Evolutionary conservation across 2,329 filamentous ascomycete genomes (phyloP).

Genomic region (Magnaporthiopsis rhizophila): DNA sequence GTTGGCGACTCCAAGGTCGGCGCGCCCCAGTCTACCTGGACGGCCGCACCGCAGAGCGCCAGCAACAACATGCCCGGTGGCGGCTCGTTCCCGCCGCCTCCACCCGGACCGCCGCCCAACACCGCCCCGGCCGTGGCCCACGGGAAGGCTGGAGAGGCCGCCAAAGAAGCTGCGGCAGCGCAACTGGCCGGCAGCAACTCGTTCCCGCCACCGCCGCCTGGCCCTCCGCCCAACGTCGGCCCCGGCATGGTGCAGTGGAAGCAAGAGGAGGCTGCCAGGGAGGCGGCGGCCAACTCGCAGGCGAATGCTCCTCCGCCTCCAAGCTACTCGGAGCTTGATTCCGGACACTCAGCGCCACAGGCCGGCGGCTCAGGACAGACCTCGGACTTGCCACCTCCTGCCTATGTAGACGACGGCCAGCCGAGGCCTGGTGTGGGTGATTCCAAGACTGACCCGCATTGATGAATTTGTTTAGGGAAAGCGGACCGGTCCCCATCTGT

Average conservation of each 20-base stretch:
- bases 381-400: conserved; percentile 21
- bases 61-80: neutral
- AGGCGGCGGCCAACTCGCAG: conserved; percentile 18
- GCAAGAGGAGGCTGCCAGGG: conserved; percentile 11
- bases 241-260: conserved; percentile 9
- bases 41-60: neutral
- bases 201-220: conserved; percentile 3
- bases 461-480: neutral
- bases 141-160: conserved; percentile 9
- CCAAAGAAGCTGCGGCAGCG: neutral
- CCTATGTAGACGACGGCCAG: conserved; percentile 19
- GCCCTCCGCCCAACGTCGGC: conserved; percentile 3
- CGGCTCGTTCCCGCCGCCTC: conserved; percentile 3
- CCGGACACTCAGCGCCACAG: neutral
- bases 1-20: conserved; percentile 2
- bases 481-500: no score
- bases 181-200: neutral
- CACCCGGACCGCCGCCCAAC: conserved; percentile 2
- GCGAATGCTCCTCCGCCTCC: conserved; percentile 17
- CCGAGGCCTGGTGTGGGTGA: conserved; percentile 15
- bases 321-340: conserved; percentile 13
- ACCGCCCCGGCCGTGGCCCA: neutral
- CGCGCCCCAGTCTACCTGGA: neutral
- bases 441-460: conserved; percentile 16
- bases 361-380: neutral